Evolutionary conservation across 2,329 filamentous ascomycete genomes (phyloP), one percentile per base, ranked within the genome.

Genomic region (Ophiocordyceps robertsii): DNA sequence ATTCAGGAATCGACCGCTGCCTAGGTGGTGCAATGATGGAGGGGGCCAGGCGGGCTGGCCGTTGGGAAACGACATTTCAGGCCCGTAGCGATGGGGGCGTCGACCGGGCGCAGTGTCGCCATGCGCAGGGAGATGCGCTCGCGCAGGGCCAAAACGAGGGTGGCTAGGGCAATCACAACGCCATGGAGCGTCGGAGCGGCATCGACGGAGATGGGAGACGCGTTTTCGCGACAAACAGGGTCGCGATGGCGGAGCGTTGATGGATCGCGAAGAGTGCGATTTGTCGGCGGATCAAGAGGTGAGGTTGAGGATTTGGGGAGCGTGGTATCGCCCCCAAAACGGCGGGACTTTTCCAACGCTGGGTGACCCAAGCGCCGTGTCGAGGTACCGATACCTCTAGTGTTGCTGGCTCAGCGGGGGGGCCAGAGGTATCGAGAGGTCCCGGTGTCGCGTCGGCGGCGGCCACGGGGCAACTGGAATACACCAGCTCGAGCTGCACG

Each of bases 11-110:
- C 64, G 61, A 51, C 57, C 67, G 46, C 64, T 69, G 57, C 66
- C 65, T 50, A 61, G 56, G 47, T 70, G 64, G 55, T 67, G 64
- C 47, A 67, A 59, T 48, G 70, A 69, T 53, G 77, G 72, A 53
- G 77, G 70, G 49, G 72, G 72, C 80, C 81, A 84, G 70, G 65
- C 58, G 52, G 73, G 66, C 67, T 80, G 76, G 66, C 77, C 72
- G 65, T 80, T 79, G 64, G 72, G 67, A 66, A 79, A 68, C 62
- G 79, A 79, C 78, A 82, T 82, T 62, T 65, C 73, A 63, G 61
- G 61, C 63, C 64, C 63, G 57, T 60, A 59, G 61, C 64, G 68
- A 64, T 69, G 68, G 60, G 62, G 63, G 63, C 62, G 63, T 66
- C 60, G 55, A 59, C 60, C 52, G 59, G 64, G 60, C 63, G 47